Evolutionary conservation across 345 rosid genomes (phyloP), one percentile per base, ranked within the genome.

Genomic region (Eutrema japonicum): DNA sequence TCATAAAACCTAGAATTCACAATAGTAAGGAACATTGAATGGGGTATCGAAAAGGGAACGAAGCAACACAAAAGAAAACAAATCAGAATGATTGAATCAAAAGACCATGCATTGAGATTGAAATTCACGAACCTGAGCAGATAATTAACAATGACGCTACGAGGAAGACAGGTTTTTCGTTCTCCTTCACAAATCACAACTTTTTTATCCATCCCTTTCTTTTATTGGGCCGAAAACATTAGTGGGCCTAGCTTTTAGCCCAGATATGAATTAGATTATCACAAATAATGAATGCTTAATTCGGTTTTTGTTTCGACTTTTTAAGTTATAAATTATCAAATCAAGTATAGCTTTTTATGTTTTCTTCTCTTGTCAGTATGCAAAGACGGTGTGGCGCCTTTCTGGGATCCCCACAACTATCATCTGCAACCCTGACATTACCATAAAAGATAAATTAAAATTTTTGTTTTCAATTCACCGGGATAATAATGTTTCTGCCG

Each of bases 61-160:
- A 30, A 63, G 8, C 6, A 0, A 22, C 5, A 26, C 14, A 46
- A 66, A 29, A 33, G 26, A 22, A 22, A 22, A 22, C 2, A 26
- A 32, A 10, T 1, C 30, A 63, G 10, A 56, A 56, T 29, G 0
- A 56, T 48, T 14, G 4, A 41, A 41, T 37, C n/a, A 8, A 40
- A 41, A 32, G 47, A 58, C 9, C 32, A 29, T 37, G 68, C 73
- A 74, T 42, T 30, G 40, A 67, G 68, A 67, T 67, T 50, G 68
- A 55, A 58, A 61, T 27, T 74, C 43, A 47, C 73, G 56, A 75
- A 75, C 79, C 79, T 68, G 70, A 14, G 56, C 55, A 32, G 10
- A 37, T 30, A 65, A 56, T 46, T 56, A 14, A 46, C 62, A 65
- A 51, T 48, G 16, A 66, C 72, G 66, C 37, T 56, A 12, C 62